Conservation (phyloP, 306 rosid genomes). For the Prunus dulcis region DNA sequence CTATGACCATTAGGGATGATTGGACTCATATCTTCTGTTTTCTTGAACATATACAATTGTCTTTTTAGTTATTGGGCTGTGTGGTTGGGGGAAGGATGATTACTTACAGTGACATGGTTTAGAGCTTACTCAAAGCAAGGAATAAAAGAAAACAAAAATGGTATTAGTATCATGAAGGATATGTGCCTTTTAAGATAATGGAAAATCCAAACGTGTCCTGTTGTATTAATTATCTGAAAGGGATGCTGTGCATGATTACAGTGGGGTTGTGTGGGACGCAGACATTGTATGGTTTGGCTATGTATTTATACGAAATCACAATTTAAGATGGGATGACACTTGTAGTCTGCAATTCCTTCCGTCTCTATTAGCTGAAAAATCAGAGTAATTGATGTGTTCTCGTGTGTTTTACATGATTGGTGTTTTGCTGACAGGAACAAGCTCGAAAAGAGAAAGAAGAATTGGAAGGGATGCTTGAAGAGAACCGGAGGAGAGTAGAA, state of each 20-base stretch:
- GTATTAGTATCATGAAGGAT: neutral
- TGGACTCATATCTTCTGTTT: neutral
- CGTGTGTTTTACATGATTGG: neutral
- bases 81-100: neutral
- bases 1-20: neutral
- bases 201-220: neutral
- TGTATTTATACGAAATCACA: neutral
- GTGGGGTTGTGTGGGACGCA: neutral
- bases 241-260: neutral
- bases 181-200: neutral
- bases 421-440: conserved; percentile 54
- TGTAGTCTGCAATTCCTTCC: neutral
- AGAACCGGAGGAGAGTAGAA: conserved; percentile 83
- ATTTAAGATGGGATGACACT: neutral
- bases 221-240: neutral
- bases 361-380: neutral
- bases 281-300: neutral
- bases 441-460: conserved; percentile 84
- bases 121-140: neutral
- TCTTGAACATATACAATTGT: neutral
- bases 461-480: conserved; percentile 89
- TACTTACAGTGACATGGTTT: neutral
- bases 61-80: neutral
- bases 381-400: neutral
- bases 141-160: neutral